Conservation (phyloP, 495 filamentous ascomycete species). For the Hyphodiscus hymeniophilus region DNA sequence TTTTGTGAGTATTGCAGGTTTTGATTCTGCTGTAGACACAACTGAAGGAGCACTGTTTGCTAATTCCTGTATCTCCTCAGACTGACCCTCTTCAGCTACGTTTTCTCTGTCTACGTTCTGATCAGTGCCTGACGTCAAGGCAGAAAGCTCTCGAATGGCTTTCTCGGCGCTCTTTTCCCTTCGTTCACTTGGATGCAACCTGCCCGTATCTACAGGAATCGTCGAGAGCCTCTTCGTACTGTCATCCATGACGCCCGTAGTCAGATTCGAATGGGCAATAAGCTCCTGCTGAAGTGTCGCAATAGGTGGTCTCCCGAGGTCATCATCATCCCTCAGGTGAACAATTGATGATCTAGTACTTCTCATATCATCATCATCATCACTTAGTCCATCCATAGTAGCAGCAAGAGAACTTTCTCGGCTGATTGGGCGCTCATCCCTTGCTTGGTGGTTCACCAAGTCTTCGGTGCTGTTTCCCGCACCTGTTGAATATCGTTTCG, state of each 20-base stretch:
- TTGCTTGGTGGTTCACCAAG: constrained; percentile 31
- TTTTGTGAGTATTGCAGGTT: constrained; percentile 34
- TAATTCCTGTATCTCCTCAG: background rate
- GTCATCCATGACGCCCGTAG: too few relatives aligned
- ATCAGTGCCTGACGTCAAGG: constrained; percentile 17
- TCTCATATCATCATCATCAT: constrained; percentile 28
- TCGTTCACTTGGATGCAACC: background rate
- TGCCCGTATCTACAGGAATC: too few relatives aligned
- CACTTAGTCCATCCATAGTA: constrained; percentile 43
- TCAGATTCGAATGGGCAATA: too few relatives aligned
- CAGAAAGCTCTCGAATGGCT: background rate
- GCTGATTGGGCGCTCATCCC: constrained; percentile 21
- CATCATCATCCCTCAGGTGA: constrained; percentile 3
- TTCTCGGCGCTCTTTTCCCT: background rate
- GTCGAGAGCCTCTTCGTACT: background rate
- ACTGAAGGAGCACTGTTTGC: constrained; percentile 23
- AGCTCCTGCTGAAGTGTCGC: background rate
- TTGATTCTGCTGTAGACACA: constrained; percentile 24
- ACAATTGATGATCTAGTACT: constrained; percentile 14
- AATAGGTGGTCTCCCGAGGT: background rate
- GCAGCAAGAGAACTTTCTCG: constrained; percentile 43
- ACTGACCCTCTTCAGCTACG: background rate
- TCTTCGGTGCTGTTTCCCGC: constrained; percentile 31
- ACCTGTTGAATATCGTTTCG: constrained; percentile 9
- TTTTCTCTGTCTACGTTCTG: background rate